These are phyloP conservation scores for Glonium stellatum DNA, from an alignment of 495 filamentous ascomycete genomes.

Conservation along the genomic window DNA sequence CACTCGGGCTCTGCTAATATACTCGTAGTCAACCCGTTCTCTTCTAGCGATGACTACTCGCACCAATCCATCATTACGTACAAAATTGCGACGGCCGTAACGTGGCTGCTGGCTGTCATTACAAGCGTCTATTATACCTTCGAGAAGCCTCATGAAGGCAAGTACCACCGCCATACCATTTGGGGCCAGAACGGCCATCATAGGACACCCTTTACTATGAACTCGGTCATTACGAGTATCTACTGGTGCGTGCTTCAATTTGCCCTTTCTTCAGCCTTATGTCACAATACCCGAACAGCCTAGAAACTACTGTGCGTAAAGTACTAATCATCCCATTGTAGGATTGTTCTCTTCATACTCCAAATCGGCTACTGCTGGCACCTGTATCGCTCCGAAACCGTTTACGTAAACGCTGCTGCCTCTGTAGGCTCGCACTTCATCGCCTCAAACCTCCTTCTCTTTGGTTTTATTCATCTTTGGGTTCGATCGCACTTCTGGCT, in stretches of 20 bases:
- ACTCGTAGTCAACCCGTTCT: constrained; percentile 34
- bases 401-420: constrained; percentile 58
- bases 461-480: constrained; percentile 76
- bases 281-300: background rate
- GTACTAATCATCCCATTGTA: constrained; percentile 28
- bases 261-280: background rate
- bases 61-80: constrained; percentile 42
- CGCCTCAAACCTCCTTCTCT: constrained; percentile 70
- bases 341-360: constrained; percentile 66
- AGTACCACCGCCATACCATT: constrained; percentile 44
- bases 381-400: constrained; percentile 59
- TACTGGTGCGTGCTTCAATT: constrained; percentile 57
- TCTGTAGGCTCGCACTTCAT: constrained; percentile 80
- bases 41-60: constrained; percentile 21
- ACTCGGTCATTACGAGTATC: constrained; percentile 59
- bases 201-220: constrained; percentile 68
- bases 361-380: constrained; percentile 70
- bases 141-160: constrained; percentile 53
- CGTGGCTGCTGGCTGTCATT: constrained; percentile 64
- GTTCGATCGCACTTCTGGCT: constrained; percentile 63
- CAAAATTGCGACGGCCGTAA: constrained; percentile 61
- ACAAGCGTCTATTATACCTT: constrained; percentile 63
- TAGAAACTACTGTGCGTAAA: background rate
- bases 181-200: constrained; percentile 62
- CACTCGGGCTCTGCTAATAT: constrained; percentile 1